Conservation (phyloP, 768 basidiomycete species). For the Crucibulum laeve region DNA sequence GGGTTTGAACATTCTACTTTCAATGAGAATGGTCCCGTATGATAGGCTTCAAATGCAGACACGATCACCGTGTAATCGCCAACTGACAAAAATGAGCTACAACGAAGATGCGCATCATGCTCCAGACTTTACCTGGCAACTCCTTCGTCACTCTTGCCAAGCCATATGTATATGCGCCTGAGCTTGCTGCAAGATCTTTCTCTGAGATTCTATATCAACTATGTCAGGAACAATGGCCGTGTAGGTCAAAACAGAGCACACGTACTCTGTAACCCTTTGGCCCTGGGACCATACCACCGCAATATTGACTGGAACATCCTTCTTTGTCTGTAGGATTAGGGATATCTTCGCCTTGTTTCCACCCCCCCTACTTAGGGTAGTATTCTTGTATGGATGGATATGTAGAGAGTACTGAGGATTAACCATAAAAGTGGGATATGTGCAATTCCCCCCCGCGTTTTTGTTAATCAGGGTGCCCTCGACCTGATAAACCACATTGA, state of each 20-base stretch:
- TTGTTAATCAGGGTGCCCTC: slow-evolving; percentile 59
- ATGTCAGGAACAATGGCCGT: neutral
- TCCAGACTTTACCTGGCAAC: slow-evolving; percentile 42
- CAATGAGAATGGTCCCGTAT: slow-evolving; percentile 63
- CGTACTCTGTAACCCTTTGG: slow-evolving; percentile 71
- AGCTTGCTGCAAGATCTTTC: slow-evolving; percentile 68
- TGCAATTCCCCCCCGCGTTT: slow-evolving; percentile 82
- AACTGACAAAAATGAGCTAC: slow-evolving; percentile 29
- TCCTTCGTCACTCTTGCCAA: slow-evolving; percentile 50
- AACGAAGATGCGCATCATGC: slow-evolving; percentile 1
- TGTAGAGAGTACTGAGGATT: slow-evolving; percentile 86
- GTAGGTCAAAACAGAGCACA: slow-evolving; percentile 6
- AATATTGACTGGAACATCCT: slow-evolving; percentile 70
- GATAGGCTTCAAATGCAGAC: slow-evolving; percentile 77
- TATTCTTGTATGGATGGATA: slow-evolving; percentile 34
- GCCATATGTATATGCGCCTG: slow-evolving; percentile 82
- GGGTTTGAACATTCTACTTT: slow-evolving; percentile 56
- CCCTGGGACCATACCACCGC: slow-evolving; percentile 74
- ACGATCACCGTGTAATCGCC: slow-evolving; percentile 83
- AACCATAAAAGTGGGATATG: slow-evolving; percentile 75
- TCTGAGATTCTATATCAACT: slow-evolving; percentile 40
- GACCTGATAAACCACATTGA: slow-evolving; percentile 33
- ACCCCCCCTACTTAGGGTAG: neutral
- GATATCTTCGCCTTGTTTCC: slow-evolving; percentile 30
- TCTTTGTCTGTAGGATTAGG: slow-evolving; percentile 49